Conservation (phyloP, 106 monocot species). For the Hemerocallis citrina region DNA sequence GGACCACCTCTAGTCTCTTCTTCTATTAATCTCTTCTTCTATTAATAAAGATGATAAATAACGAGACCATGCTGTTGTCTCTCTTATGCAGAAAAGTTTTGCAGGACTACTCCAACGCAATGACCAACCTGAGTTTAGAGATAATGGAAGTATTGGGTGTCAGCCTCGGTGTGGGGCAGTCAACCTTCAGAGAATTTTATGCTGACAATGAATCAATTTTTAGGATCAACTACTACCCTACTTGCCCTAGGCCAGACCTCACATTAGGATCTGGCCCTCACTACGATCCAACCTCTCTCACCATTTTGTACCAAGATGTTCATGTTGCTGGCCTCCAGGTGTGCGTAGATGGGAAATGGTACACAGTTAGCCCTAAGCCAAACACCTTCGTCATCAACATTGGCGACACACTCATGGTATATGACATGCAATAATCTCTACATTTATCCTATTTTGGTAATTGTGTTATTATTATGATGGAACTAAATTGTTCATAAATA, state of each 20-base stretch:
- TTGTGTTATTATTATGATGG: no score
- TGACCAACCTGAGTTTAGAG: constrained; percentile 30
- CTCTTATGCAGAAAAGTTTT: constrained; percentile 33
- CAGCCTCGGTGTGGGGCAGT: constrained; percentile 27
- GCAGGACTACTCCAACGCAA: constrained; percentile 41
- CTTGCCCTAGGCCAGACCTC: constrained; percentile 42
- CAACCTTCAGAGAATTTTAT: constrained; percentile 29
- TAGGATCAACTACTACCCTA: constrained; percentile 56
- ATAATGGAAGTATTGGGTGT: constrained; percentile 37
- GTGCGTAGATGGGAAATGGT: constrained; percentile 23
- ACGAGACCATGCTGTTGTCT: no score
- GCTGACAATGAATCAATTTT: constrained; percentile 29
- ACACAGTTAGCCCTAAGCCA: constrained; percentile 14
- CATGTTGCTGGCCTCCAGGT: constrained; percentile 34
- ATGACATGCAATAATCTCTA: no score
- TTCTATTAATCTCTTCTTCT: no score
- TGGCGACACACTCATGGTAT: constrained; percentile 53
- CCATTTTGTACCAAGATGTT: constrained; percentile 35
- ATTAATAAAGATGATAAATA: no score
- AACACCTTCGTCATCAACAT: constrained; percentile 43
- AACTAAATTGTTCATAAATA: no score
- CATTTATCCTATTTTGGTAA: no score
- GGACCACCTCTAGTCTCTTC: no score
- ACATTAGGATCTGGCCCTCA: constrained; percentile 53
- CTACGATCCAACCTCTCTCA: constrained; percentile 44